Evolutionary conservation across 2,329 filamentous ascomycete species (phyloP).

Genomic region (Trichoderma sp.): DNA sequence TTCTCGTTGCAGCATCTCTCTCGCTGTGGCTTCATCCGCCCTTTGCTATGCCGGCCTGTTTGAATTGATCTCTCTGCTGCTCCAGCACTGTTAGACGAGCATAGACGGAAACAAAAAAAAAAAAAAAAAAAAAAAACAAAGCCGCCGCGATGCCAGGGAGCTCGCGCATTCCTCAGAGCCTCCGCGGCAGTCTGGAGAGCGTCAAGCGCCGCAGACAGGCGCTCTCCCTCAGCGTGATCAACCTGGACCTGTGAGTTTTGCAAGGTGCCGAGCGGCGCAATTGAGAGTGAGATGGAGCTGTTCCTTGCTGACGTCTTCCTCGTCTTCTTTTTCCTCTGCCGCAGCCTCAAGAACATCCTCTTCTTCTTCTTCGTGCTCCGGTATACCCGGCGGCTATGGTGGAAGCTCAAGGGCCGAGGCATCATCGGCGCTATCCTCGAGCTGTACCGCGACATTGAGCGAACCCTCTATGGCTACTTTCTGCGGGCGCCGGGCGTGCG

Average conservation of each 20-base stretch:
- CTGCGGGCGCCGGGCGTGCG: constrained; percentile 84
- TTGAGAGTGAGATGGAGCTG: neutral
- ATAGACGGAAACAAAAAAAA: neutral
- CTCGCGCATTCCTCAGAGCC: constrained; percentile 69
- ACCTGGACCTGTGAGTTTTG: constrained; percentile 66
- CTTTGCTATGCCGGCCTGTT: constrained; percentile 1
- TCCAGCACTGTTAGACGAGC: neutral
- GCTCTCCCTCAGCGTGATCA: constrained; percentile 61
- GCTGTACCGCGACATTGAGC: constrained; percentile 70
- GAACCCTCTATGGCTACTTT: constrained; percentile 81
- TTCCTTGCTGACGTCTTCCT: neutral
- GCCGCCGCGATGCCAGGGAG: constrained; percentile 60
- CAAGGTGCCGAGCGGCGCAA: neutral
- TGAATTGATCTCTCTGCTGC: neutral
- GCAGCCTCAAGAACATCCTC: constrained; percentile 63
- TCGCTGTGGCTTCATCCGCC: neutral
- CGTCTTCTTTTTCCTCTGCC: neutral
- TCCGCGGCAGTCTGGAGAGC: constrained; percentile 65
- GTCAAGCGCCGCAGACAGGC: constrained; percentile 60
- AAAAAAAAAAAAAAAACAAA: neutral
- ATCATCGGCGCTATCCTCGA: constrained; percentile 76
- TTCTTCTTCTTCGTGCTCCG: constrained; percentile 87
- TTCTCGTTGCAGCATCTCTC: neutral
- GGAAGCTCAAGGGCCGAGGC: constrained; percentile 87
- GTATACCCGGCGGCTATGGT: constrained; percentile 76